Evolutionary conservation across 208 protist genomes (phyloP).

Genomic region (Acanthamoeba rhysodes): DNA sequence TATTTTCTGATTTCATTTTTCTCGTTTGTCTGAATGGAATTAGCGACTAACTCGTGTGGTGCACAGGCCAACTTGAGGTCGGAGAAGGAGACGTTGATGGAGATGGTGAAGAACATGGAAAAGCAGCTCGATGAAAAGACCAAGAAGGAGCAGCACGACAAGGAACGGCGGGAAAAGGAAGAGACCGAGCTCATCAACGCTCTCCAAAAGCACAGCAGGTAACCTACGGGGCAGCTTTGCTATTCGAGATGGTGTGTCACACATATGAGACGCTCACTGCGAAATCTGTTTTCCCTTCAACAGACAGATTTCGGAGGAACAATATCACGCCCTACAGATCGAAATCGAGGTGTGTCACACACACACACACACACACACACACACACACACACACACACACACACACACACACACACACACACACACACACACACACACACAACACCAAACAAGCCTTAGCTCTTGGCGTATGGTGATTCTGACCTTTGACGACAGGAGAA

Average conservation of each 20-base stretch:
- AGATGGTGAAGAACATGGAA: slow-evolving; percentile 39
- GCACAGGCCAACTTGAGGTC: slow-evolving; percentile 62
- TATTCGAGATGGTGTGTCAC: background rate
- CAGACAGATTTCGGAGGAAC: slow-evolving; percentile 56
- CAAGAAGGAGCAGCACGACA: slow-evolving; percentile 68
- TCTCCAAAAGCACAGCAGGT: slow-evolving; percentile 65
- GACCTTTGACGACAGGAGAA: slow-evolving; percentile 24
- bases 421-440: too few species aligned
- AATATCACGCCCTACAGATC: slow-evolving; percentile 49
- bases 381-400: background rate
- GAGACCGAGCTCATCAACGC: slow-evolving; percentile 56
- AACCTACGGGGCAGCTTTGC: background rate
- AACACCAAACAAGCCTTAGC: too few species aligned
- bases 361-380: background rate
- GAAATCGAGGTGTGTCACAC: slow-evolving; percentile 8
- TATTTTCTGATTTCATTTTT: background rate
- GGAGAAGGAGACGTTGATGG: slow-evolving; percentile 29
- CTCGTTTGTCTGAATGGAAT: background rate
- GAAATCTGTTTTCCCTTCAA: background rate
- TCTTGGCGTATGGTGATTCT: background rate
- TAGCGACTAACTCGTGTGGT: background rate
- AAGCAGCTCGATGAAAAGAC: slow-evolving; percentile 40
- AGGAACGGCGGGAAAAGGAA: slow-evolving; percentile 41
- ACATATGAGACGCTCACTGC: background rate
- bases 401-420: too few species aligned